Evolutionary conservation across 352 stramenopile species (phyloP).

Genomic region (Pythium grandisporangium): DNA sequence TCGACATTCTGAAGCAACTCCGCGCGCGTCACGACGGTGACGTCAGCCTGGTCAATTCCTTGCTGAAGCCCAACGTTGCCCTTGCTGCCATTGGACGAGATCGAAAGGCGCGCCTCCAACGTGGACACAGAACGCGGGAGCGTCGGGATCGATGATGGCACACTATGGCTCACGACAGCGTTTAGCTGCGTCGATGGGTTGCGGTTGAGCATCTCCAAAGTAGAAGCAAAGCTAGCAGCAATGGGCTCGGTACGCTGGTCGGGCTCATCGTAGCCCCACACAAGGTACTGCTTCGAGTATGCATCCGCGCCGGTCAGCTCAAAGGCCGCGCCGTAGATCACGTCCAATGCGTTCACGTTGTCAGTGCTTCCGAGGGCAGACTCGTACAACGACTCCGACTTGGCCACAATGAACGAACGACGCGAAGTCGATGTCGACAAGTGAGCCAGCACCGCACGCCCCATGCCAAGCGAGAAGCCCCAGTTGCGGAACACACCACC

Average conservation of each 20-base stretch:
- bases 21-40: conserved; percentile 40
- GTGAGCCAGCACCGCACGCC: conserved; percentile 54
- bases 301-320: conserved; percentile 30
- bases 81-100: conserved; percentile 23
- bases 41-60: conserved; percentile 42
- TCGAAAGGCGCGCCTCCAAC: conserved; percentile 48
- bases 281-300: conserved; percentile 85
- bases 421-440: conserved; percentile 23
- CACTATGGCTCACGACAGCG: conserved; percentile 46
- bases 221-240: conserved; percentile 23
- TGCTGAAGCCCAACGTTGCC: conserved; percentile 21
- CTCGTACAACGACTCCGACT: conserved; percentile 65
- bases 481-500: conserved; percentile 54
- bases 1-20: conserved; percentile 44
- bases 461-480: conserved; percentile 62
- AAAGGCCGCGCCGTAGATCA: conserved; percentile 35
- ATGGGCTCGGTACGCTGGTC: conserved; percentile 21
- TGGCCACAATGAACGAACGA: conserved; percentile 72
- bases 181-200: conserved; percentile 59
- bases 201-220: conserved; percentile 42
- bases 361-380: conserved; percentile 24
- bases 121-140: conserved; percentile 27
- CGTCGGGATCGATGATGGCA: conserved; percentile 10
- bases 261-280: conserved; percentile 79
- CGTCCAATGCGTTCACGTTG: conserved; percentile 47